Conservation (phyloP, 169 alveolate genomes). For the Eimeria praecox region DNA sequence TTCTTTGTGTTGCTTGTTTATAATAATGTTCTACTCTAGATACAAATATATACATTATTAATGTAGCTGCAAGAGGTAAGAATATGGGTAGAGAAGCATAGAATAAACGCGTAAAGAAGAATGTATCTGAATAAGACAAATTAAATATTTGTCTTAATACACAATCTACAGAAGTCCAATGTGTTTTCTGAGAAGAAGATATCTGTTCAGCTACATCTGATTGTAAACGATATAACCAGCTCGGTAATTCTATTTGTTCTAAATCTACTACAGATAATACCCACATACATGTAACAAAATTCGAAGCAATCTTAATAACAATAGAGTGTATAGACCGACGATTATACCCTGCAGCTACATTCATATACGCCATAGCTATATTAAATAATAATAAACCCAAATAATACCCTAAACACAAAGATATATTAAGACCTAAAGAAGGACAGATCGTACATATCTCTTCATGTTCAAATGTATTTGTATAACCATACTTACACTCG, state of each 20-base stretch:
- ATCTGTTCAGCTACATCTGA: constrained; percentile 40
- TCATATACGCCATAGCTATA: constrained; percentile 89
- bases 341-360: constrained; percentile 91
- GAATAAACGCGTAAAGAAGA: constrained; percentile 86
- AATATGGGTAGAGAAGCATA: constrained; percentile 86
- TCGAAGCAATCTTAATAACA: constrained; percentile 91
- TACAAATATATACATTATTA: constrained; percentile 85
- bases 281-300: constrained; percentile 89
- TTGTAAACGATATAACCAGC: constrained; percentile 79
- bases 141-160: constrained; percentile 84
- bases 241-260: constrained; percentile 84
- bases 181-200: constrained; percentile 40
- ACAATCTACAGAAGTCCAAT: constrained; percentile 88
- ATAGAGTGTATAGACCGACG: constrained; percentile 91
- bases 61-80: constrained; percentile 85
- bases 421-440: constrained; percentile 76
- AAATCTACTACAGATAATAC: constrained; percentile 86
- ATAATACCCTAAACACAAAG: constrained; percentile 83
- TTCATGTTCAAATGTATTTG: constrained; percentile 87
- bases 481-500: constrained; percentile 90
- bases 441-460: constrained; percentile 88
- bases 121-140: constrained; percentile 86
- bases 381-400: constrained; percentile 86
- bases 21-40: constrained; percentile 75
- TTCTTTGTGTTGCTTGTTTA: constrained; percentile 74